These are phyloP conservation scores for Cokeromyces recurvatus DNA, from an alignment of 371 early-diverging fungal genomes.

Conservation along the genomic window DNA sequence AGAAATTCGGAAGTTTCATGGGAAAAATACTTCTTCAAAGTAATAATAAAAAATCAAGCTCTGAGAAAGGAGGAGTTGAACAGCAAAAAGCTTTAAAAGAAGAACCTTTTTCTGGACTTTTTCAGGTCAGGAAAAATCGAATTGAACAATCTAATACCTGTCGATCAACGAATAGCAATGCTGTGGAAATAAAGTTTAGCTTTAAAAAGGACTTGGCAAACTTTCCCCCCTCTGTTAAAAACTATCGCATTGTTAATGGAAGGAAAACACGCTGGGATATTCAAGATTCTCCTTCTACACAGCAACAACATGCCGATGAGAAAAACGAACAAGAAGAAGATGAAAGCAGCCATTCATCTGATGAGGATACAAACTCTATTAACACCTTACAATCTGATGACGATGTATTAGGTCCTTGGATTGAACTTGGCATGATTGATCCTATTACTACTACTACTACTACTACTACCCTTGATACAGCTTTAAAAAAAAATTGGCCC, in stretches of 20 bases:
- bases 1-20: slow-evolving; percentile 33
- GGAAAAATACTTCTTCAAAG: slow-evolving; percentile 26
- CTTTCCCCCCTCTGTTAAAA: neutral
- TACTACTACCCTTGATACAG: too few relatives aligned
- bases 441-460: neutral
- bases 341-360: neutral
- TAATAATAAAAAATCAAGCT: neutral
- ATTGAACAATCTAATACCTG: neutral
- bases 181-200: neutral
- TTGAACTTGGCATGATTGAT: slow-evolving; percentile 17
- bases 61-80: neutral
- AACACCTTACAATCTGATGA: slow-evolving; percentile 36
- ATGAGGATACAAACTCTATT: slow-evolving; percentile 4
- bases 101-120: slow-evolving; percentile 5
- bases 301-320: neutral
- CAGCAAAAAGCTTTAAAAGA: slow-evolving; percentile 9
- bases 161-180: neutral
- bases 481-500: neutral
- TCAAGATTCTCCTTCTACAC: neutral
- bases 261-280: slow-evolving; percentile 22
- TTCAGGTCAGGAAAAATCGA: slow-evolving; percentile 10
- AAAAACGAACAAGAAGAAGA: neutral
- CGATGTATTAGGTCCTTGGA: slow-evolving; percentile 40
- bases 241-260: slow-evolving; percentile 3
- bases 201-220: neutral